Base-by-base conservation (phyloP, 345 rosid species). In the Anacardium occidentale region DNA sequence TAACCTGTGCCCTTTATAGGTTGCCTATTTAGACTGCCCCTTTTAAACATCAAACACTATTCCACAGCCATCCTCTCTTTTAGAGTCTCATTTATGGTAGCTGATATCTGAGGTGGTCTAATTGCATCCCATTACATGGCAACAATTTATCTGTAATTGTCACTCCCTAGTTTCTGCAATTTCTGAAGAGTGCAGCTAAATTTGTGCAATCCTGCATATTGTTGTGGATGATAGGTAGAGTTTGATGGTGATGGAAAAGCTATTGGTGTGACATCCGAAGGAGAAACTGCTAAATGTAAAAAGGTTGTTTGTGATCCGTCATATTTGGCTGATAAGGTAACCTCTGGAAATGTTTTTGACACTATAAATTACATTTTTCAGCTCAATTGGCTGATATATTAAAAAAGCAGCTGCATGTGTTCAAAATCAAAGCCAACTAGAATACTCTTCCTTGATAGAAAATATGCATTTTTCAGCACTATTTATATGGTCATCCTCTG, bases 251-350 rank as follows among this genome's bases (percentile, higher is more conserved):
- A 78, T 51, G 97, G 98, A 47, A 94, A 89, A 82, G 98, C 81
- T 48, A 47, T 77, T 32, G 93, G 98, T 72, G 98, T 92, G 26
- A 89, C 94, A 22, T 94, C 93, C 17, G 88, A 86, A 74, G 92
- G 93, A 62, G 97, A 95, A 83, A 92, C 97, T 78, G 97, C 97
- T 10, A 95, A 89, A 81, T 92, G 98, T 86, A 89, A 92, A 81
- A 95, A 92, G 85, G 86, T 88, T 78, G 96, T 95, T 10, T 91
- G 94, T 51, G 97, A 88, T 76, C 97, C 97, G 29, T 92, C 94
- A n/a, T 94, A 94, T 79, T 82, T 94, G 77, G 79, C 90, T 29
- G 81, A 86, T 50, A 95, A 92, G 92, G 97, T 92, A 88, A 74
- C 37, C 25, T 22, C 67, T 15, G 4, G 4, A 8, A 21, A 21